Conservation (phyloP, 257 asterid genomes). For the Euphrasia confusa region DNA sequence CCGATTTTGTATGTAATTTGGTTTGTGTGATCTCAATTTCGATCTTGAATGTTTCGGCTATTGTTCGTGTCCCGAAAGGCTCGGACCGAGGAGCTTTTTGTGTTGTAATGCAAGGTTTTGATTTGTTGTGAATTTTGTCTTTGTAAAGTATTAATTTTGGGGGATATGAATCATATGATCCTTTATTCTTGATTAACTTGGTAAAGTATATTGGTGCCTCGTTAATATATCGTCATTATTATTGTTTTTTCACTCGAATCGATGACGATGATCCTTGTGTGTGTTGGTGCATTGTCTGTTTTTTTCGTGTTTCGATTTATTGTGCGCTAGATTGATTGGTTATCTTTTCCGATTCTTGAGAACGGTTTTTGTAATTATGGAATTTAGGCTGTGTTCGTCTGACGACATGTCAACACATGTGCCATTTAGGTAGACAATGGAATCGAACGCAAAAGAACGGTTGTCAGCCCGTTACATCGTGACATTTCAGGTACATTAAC, state of each 20-base stretch:
- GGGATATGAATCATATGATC: too few species aligned
- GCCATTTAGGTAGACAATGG: slow-evolving; percentile 20
- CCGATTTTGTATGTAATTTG: neutral
- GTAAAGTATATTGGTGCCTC: neutral
- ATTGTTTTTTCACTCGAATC: neutral
- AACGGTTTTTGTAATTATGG: too few species aligned
- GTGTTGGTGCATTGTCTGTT: too few species aligned
- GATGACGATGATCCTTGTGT: too few species aligned
- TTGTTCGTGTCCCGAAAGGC: too few species aligned
- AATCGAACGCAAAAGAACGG: slow-evolving; percentile 19
- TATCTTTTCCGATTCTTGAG: neutral
- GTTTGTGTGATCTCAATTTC: neutral
- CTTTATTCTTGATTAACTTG: slow-evolving; percentile 1
- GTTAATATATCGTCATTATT: neutral
- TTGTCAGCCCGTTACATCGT: slow-evolving; percentile 15
- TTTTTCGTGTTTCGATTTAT: too few species aligned
- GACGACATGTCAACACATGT: too few species aligned
- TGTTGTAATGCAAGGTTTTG: neutral
- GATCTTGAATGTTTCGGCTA: neutral
- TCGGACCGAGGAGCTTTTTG: too few species aligned
- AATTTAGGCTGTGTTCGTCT: too few species aligned
- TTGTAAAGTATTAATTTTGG: too few species aligned
- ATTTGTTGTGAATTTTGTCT: neutral
- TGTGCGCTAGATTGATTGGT: neutral
- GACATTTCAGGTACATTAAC: slow-evolving; percentile 31